Evolutionary conservation across 176 grass and related monocot genomes (phyloP).

Genomic region (Leersia perrieri): DNA sequence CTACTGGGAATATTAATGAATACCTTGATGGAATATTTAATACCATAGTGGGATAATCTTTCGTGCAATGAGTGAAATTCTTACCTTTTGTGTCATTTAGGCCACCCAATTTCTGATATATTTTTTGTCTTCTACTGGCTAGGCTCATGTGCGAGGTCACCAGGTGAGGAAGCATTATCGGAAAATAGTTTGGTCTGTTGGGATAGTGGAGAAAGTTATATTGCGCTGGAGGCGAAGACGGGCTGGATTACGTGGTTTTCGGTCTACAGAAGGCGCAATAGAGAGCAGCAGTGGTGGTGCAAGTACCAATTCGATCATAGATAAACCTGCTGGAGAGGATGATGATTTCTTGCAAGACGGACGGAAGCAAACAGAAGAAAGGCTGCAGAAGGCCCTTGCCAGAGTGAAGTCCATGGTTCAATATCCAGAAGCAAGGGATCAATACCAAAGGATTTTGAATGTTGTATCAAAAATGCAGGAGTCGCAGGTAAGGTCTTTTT

Average conservation of each 20-base stretch:
- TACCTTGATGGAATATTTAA: neutral
- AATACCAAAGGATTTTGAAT: slow-evolving; percentile 69
- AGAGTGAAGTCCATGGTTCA: slow-evolving; percentile 83
- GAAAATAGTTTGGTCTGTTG: slow-evolving; percentile 74
- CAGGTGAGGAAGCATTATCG: slow-evolving; percentile 75
- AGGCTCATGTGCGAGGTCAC: slow-evolving; percentile 87
- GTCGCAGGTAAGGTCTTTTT: slow-evolving; percentile 49
- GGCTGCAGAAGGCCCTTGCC: slow-evolving; percentile 74
- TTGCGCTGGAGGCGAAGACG: slow-evolving; percentile 75
- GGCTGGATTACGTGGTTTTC: slow-evolving; percentile 73
- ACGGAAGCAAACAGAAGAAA: slow-evolving; percentile 58
- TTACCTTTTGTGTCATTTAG: neutral
- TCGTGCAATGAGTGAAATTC: neutral
- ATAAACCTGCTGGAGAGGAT: slow-evolving; percentile 29
- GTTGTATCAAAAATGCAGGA: slow-evolving; percentile 79
- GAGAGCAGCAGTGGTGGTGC: slow-evolving; percentile 25
- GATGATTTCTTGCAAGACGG: slow-evolving; percentile 78
- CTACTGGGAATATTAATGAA: slow-evolving; percentile 17
- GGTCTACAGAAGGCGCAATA: slow-evolving; percentile 34
- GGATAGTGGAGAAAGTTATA: slow-evolving; percentile 75
- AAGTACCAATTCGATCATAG: slow-evolving; percentile 2
- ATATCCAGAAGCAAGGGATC: slow-evolving; percentile 67
- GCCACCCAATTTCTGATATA: neutral
- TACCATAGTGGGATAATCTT: neutral
- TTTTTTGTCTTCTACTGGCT: slow-evolving; percentile 12